These are phyloP conservation scores for Lonicera japonica DNA, from an alignment of 129 eudicot species.

Conservation along the genomic window DNA sequence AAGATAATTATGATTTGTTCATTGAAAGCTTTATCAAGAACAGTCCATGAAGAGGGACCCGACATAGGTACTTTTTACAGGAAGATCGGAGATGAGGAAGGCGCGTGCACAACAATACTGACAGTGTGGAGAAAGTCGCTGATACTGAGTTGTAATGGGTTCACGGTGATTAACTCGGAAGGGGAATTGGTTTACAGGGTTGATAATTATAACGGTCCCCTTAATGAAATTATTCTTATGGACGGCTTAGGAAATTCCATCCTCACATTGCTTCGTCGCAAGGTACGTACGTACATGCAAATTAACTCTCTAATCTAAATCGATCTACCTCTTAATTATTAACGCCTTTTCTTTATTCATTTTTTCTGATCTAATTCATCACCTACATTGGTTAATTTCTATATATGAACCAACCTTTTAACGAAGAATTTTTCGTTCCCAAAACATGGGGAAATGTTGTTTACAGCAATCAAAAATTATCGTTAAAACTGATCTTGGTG, in stretches of 20 bases:
- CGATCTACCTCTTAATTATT: no score
- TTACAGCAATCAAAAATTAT: no score
- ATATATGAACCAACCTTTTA: no score
- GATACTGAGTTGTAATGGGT: conserved; percentile 64
- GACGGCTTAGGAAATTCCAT: conserved; percentile 63
- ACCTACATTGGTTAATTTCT: no score
- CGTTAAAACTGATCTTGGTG: no score
- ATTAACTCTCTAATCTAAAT: no score
- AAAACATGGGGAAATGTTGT: no score
- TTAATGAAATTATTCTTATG: conserved; percentile 53
- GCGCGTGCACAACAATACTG: conserved; percentile 26
- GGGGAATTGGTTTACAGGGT: conserved; percentile 73
- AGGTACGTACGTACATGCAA: no score
- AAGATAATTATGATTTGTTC: conserved; percentile 39
- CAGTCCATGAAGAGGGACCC: conserved; percentile 42
- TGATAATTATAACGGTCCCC: conserved; percentile 58
- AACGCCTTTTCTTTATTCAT: no score
- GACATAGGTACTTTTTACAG: conserved; percentile 5
- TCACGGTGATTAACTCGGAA: conserved; percentile 65
- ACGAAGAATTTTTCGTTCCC: no score
- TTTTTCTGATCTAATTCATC: no score
- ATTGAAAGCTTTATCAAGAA: conserved; percentile 47
- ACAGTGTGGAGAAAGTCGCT: conserved; percentile 95
- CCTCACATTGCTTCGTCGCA: conserved; percentile 54
- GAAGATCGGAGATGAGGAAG: not conserved